These are phyloP conservation scores for Trichoderma afroharzianum DNA, from an alignment of 2,329 filamentous ascomycete species.

Conservation along the genomic window DNA sequence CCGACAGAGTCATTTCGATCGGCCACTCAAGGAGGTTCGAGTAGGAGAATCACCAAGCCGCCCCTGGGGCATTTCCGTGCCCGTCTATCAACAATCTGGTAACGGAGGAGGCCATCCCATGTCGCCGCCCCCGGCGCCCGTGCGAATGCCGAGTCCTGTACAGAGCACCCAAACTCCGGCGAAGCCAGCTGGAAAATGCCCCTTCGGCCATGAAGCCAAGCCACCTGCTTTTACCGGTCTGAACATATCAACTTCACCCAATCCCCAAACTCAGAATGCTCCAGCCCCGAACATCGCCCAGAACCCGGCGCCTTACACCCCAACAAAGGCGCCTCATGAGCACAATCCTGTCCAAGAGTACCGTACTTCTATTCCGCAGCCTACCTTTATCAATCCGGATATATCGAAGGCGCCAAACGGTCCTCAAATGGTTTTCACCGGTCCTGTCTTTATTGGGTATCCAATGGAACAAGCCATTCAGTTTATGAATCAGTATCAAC, in stretches of 20 bases:
- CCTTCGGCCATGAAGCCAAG: conserved; percentile 54
- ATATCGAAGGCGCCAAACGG: conserved; percentile 30
- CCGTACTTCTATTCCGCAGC: conserved; percentile 32
- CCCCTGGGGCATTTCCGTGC: conserved; percentile 88
- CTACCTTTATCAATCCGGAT: conserved; percentile 51
- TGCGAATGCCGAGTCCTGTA: conserved; percentile 44
- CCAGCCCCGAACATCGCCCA: conserved; percentile 13
- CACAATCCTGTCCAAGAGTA: conserved; percentile 21
- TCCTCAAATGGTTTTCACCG: conserved; percentile 82
- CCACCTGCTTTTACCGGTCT: conserved; percentile 34
- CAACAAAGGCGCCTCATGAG: conserved; percentile 23
- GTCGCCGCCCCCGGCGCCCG: conserved; percentile 57
- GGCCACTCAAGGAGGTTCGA: conserved; percentile 82
- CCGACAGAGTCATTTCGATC: conserved; percentile 73
- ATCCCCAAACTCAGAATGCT: conserved; percentile 17
- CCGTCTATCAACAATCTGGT: conserved; percentile 47
- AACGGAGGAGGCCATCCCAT: conserved; percentile 41
- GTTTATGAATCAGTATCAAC: conserved; percentile 61
- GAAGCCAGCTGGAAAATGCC: conserved; percentile 48
- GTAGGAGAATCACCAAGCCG: conserved; percentile 90
- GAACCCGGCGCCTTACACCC: conserved; percentile 23
- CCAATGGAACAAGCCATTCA: conserved; percentile 76
- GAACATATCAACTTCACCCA: conserved; percentile 16
- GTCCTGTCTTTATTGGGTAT: conserved; percentile 92
- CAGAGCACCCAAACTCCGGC: conserved; percentile 26